Evolutionary conservation across 305 asterid genomes (phyloP), one percentile per base, ranked within the genome.

Genomic region (Plantago lanceolata): DNA sequence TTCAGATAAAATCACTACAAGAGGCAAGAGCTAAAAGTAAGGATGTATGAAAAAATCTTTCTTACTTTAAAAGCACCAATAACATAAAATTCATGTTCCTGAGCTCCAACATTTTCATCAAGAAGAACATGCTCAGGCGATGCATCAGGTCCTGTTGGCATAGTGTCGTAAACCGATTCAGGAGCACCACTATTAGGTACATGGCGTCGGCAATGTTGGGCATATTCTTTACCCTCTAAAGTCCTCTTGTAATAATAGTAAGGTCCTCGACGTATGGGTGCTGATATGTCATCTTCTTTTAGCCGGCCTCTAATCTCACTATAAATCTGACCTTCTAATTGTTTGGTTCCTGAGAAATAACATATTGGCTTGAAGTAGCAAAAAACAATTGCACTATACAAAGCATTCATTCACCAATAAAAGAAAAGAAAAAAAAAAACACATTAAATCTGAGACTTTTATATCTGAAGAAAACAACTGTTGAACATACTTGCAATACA

Each of bases 251-350:
- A 93, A 76, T 89, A 93, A 73, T 87, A 93, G 68, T 84, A 93
- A 73, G 82, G 59, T 59, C 97, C 97, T 57, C 76, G 75, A 19
- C 87, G 84, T 11, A 68, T 43, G 5, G 98, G 98, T 6, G 92
- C 90, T n/a, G 96, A 78, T 66, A 85, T 81, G 66, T 89, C 98
- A 77, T 87, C 98, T 81, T 93, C 98, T 75, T 93, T 84, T 68
- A 93, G 74, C 37, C 96, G 88, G 54, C 90, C 85, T 79, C 95
- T 74, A 44, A 93, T 85, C 88, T 93, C 98, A 18, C 81, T 78
- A 66, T 74, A 89, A 53, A 93, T 82, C 72, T 79, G 82, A 64
- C 79, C 84, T 82, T 93, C 94, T 68, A 93, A 73, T 26, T 76
- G 84, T 75, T 87, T 93, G 71, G 88, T 85, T 64, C 83, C 98